Evolutionary conservation across 352 stramenopile species (phyloP).

Genomic region (Pilasporangium apinafurcum): DNA sequence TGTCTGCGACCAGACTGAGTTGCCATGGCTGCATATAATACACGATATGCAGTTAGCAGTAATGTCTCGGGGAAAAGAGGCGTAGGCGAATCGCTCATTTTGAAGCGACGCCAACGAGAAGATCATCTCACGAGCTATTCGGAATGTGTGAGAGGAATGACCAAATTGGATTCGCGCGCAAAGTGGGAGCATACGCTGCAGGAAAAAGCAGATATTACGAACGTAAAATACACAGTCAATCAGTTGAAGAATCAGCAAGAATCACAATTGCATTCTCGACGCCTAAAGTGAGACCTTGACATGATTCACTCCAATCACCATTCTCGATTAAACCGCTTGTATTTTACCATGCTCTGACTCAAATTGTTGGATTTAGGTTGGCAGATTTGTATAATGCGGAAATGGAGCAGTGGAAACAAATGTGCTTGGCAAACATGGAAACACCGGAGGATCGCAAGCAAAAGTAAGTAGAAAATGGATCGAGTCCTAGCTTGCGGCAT

Average conservation of each 20-base stretch:
- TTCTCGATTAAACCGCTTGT: background rate
- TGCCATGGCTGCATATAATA: too few species aligned
- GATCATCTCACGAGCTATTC: constrained; percentile 47
- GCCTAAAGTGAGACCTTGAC: constrained; percentile 22
- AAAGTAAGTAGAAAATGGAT: constrained; percentile 29
- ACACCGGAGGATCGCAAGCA: constrained; percentile 73
- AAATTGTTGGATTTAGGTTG: constrained; percentile 20
- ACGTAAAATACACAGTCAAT: constrained; percentile 32
- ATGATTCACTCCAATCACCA: too few species aligned
- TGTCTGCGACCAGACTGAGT: too few species aligned
- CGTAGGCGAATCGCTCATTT: constrained; percentile 61
- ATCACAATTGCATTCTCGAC: constrained; percentile 57
- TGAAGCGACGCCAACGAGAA: constrained; percentile 69
- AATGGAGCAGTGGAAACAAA: constrained; percentile 67
- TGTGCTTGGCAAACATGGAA: constrained; percentile 63
- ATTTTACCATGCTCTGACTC: background rate
- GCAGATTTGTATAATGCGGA: constrained; percentile 71
- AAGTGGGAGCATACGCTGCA: constrained; percentile 69
- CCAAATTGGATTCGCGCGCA: constrained; percentile 45
- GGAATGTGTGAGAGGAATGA: constrained; percentile 42
- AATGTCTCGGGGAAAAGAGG: constrained; percentile 23
- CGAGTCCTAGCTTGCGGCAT: background rate
- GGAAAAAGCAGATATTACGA: constrained; percentile 35
- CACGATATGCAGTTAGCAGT: background rate
- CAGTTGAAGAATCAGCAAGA: constrained; percentile 75